A percentile compares a stretch with the other conserved stretches of the same genome.
Conservation (phyloP, 176 grass and related monocot species). For the Poa pratensis region DNA sequence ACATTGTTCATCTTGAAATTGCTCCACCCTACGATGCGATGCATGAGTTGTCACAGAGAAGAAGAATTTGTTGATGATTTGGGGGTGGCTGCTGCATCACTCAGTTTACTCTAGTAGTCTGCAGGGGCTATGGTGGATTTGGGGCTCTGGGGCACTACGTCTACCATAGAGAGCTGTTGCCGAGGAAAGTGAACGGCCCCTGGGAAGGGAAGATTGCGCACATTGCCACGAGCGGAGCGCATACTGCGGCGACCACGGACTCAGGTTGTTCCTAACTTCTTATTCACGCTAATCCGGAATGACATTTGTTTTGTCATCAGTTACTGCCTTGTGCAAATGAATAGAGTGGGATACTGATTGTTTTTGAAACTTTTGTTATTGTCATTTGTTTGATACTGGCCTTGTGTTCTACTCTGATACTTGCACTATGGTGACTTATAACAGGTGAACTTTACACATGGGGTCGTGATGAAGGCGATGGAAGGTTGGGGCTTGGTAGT, state of each 20-base stretch:
- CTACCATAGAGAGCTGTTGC: slow-evolving; percentile 85
- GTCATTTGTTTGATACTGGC: neutral
- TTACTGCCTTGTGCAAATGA: neutral
- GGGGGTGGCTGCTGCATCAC: slow-evolving; percentile 52
- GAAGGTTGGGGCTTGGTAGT: slow-evolving; percentile 83
- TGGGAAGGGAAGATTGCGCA: slow-evolving; percentile 78
- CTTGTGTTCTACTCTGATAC: neutral
- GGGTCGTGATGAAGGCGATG: slow-evolving; percentile 94
- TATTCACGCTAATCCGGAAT: neutral
- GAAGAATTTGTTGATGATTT: neutral
- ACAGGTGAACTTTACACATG: slow-evolving; percentile 93
- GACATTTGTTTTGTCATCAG: neutral
- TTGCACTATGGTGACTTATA: slow-evolving; percentile 10
- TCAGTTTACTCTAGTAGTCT: slow-evolving; percentile 82
- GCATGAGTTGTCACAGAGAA: neutral
- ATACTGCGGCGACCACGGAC: slow-evolving; percentile 77
- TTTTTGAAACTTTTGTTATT: neutral
- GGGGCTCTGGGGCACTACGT: slow-evolving; percentile 95
- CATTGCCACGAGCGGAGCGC: slow-evolving; percentile 88
- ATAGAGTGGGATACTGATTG: neutral
- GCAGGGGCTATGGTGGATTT: slow-evolving; percentile 99
- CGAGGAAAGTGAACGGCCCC: slow-evolving; percentile 66
- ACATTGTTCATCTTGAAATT: slow-evolving; percentile 35
- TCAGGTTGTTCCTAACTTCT: slow-evolving; percentile 49
- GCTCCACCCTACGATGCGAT: neutral